Evolutionary conservation across 352 stramenopile genomes (phyloP).

Genomic region (Globisporangium spiculum): DNA sequence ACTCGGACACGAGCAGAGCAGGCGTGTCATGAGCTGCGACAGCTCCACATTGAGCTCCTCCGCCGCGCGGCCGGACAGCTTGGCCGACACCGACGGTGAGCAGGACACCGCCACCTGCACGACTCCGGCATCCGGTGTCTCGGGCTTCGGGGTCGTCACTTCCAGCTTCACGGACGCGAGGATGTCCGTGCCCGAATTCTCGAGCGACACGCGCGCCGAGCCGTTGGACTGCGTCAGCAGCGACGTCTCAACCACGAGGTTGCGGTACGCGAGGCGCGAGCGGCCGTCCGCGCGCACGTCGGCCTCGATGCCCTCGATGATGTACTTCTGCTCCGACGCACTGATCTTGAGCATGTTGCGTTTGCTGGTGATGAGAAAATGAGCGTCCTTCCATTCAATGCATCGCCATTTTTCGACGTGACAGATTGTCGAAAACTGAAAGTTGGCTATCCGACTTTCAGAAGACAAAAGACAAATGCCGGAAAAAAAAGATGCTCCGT

Average conservation of each 20-base stretch:
- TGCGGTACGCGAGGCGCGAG: constrained; percentile 60
- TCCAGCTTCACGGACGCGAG: constrained; percentile 80
- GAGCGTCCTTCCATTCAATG: background rate
- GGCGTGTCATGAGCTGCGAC: constrained; percentile 71
- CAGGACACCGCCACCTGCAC: constrained; percentile 57
- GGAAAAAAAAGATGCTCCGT: background rate
- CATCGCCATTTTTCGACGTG: background rate
- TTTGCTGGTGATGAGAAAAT: background rate
- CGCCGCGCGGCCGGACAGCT: constrained; percentile 61
- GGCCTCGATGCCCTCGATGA: constrained; percentile 63
- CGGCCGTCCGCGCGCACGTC: constrained; percentile 72
- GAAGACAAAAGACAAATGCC: too few species aligned
- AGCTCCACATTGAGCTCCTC: constrained; percentile 80
- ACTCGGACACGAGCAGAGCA: constrained; percentile 51
- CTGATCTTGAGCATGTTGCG: constrained; percentile 71
- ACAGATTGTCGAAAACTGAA: background rate
- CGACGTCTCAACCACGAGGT: constrained; percentile 61
- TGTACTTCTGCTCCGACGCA: constrained; percentile 70
- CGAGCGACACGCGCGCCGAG: constrained; percentile 66
- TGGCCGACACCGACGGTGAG: constrained; percentile 71
- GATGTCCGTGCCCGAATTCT: constrained; percentile 65
- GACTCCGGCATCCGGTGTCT: constrained; percentile 48
- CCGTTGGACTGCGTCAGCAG: constrained; percentile 76
- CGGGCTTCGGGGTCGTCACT: constrained; percentile 41
- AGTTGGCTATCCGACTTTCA: background rate